Base-by-base conservation (phyloP, 78 protist species). In the Monosiga brevicollis region DNA sequence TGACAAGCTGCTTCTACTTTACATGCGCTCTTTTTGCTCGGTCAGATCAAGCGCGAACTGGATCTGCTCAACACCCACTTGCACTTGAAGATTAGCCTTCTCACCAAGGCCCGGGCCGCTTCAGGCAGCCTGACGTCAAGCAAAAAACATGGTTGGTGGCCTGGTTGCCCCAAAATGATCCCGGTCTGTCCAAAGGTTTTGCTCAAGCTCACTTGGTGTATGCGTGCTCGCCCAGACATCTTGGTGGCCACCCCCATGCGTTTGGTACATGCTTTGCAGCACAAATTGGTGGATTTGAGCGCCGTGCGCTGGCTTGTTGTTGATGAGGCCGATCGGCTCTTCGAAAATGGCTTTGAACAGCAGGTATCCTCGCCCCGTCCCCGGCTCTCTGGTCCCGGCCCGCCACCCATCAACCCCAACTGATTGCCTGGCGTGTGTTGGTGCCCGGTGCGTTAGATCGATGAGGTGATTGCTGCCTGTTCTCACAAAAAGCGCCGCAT, bases 321-420 rank as follows among this genome's bases (percentile, higher is more conserved):
- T 70, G 97, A 95, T 76, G 97, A 95, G 83, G 97, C 94, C 37
- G 97, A 95, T 81, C 71, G 54, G 76, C 90, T 95, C 49, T 89
- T 94, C 73, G 93, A 87, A 73, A 39, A 72, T 11, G 89, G 90
- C 39, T 94, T 91, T 71, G 35, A 87, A 6, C 88, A 86, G 78
- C 97, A 94, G 91, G 90, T 91, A 89, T 79, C n/a, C 77, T 23
- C 1, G 77, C 3, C 36, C 10, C 15, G 42, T 1, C 41, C 41
- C 77, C 49, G 43, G 55, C 73, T 37, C 81, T 1, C 34, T 1
- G 83, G 73, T 42, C 86, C 90, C 29, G 84, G 88, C 75, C 36
- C 80, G 71, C 75, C 82, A 35, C 32, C 32, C 37, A n/a, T n/a
- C n/a, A n/a, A n/a, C n/a, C n/a, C n/a, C n/a, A n/a, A n/a, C 70